phyloP scores from a whole-genome alignment of 768 basidiomycete genomes.

The Suillus paluster region DNA sequence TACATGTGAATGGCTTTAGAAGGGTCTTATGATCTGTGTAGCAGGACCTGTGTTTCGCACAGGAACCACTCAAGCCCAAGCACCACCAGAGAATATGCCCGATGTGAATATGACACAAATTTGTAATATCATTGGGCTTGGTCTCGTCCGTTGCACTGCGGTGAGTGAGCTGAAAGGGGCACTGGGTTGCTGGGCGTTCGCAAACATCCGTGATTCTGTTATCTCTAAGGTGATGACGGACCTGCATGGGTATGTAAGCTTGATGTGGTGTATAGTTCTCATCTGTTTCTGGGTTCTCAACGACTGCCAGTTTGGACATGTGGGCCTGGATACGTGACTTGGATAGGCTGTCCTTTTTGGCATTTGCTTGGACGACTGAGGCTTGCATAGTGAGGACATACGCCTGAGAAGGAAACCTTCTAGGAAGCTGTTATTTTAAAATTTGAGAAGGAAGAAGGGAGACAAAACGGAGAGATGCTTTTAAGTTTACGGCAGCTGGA shows the following conservation, averaged over 20 bases:
- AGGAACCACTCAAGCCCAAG: not conserved
- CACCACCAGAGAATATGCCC: slow-evolving; percentile 3
- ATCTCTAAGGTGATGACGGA: slow-evolving; percentile 1
- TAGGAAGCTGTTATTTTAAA: too few relatives aligned
- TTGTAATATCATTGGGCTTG: not conserved
- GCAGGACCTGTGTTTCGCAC: slow-evolving; percentile 1
- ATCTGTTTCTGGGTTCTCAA: not conserved
- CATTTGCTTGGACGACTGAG: not conserved
- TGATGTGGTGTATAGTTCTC: not conserved
- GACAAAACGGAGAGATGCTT: slow-evolving; percentile 6
- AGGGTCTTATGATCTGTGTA: not conserved
- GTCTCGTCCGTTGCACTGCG: not conserved
- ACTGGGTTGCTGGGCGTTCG: not conserved
- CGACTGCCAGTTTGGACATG: not conserved
- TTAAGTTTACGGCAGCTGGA: not conserved
- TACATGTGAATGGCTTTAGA: not conserved
- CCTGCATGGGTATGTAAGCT: not conserved
- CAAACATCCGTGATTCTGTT: slow-evolving; percentile 2
- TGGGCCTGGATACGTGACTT: not conserved
- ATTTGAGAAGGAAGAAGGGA: too few relatives aligned
- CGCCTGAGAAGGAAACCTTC: not conserved
- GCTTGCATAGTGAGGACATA: not conserved
- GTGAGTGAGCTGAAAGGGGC: slow-evolving; percentile 2
- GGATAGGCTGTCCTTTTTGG: not conserved
- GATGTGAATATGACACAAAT: not conserved